These are phyloP conservation scores for Bisporella sp. DNA, from an alignment of 2,329 filamentous ascomycete genomes.

Conservation along the genomic window DNA sequence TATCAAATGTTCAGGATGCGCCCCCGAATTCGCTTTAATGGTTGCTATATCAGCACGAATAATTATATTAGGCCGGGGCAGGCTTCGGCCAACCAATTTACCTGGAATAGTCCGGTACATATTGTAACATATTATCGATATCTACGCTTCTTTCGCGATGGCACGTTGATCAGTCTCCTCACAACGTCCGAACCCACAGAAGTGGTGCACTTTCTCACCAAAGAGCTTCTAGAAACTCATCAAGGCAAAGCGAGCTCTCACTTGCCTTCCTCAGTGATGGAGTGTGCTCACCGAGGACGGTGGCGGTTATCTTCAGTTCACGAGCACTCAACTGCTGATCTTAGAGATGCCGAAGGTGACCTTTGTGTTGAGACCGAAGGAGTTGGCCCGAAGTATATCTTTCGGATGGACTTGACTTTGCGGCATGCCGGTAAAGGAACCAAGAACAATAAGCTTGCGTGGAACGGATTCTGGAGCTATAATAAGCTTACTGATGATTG, in stretches of 20 bases:
- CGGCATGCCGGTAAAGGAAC: constrained; percentile 55
- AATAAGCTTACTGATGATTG: constrained; percentile 86
- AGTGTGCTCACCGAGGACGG: constrained; percentile 57
- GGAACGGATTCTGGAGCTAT: constrained; percentile 89
- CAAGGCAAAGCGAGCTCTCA: constrained; percentile 23
- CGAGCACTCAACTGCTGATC: constrained; percentile 22
- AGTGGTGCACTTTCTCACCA: constrained; percentile 77
- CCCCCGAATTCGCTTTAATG: constrained; percentile 87
- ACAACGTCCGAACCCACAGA: constrained; percentile 78
- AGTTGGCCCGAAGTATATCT: constrained; percentile 69
- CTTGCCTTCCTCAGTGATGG: constrained; percentile 52
- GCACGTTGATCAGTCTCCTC: constrained; percentile 72
- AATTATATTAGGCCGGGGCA: constrained; percentile 88
- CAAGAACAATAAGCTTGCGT: constrained; percentile 79
- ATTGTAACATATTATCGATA: constrained; percentile 99
- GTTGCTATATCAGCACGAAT: constrained; percentile 92
- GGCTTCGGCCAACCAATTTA: constrained; percentile 59
- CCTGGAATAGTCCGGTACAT: constrained; percentile 78
- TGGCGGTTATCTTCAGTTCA: constrained; percentile 47
- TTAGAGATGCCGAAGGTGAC: constrained; percentile 53
- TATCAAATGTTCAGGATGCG: constrained; percentile 70
- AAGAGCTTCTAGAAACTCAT: constrained; percentile 50
- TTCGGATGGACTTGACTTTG: constrained; percentile 72
- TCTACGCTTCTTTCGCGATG: constrained; percentile 89
- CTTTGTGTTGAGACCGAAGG: constrained; percentile 84